A percentile compares a stretch with the other conserved stretches of the same genome.
Evolutionary conservation across 441 rosid genomes (phyloP).

Genomic region (Mallotus repandus): DNA sequence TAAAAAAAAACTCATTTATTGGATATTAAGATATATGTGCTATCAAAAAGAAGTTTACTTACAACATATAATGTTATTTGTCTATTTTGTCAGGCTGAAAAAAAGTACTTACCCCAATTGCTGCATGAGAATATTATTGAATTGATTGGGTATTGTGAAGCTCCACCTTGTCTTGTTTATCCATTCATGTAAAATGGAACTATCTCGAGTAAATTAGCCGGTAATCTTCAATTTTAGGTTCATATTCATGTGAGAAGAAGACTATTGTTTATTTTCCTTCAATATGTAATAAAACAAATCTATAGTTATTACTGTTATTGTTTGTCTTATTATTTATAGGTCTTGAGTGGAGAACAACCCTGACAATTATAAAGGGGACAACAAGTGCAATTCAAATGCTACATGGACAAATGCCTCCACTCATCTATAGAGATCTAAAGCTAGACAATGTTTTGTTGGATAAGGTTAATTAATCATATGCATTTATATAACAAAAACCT

Average conservation of each 20-base stretch:
- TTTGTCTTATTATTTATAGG: not conserved
- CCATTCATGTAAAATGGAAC: not conserved
- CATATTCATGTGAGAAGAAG: not conserved
- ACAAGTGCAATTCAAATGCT: constrained; percentile 9
- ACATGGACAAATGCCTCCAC: not conserved
- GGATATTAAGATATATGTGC: too few species aligned
- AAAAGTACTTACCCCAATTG: not conserved
- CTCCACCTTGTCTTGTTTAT: too few species aligned
- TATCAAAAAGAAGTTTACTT: too few species aligned
- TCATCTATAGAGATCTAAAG: constrained; percentile 8
- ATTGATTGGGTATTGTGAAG: not conserved
- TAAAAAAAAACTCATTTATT: too few species aligned
- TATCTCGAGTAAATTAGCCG: not conserved
- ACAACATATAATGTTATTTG: too few species aligned
- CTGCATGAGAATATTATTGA: constrained; percentile 16
- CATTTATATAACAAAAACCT: too few species aligned
- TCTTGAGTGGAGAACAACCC: not conserved
- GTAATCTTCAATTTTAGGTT: not conserved
- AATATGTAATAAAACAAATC: not conserved
- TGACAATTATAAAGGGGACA: constrained; percentile 11
- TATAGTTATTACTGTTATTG: too few species aligned
- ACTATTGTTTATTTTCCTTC: too few species aligned
- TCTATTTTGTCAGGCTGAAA: constrained; percentile 4
- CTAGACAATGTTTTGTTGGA: constrained; percentile 13
- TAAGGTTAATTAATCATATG: not conserved